These are phyloP conservation scores for Phytophthora chlamydospora DNA, from an alignment of 352 stramenopile species.

Conservation along the genomic window DNA sequence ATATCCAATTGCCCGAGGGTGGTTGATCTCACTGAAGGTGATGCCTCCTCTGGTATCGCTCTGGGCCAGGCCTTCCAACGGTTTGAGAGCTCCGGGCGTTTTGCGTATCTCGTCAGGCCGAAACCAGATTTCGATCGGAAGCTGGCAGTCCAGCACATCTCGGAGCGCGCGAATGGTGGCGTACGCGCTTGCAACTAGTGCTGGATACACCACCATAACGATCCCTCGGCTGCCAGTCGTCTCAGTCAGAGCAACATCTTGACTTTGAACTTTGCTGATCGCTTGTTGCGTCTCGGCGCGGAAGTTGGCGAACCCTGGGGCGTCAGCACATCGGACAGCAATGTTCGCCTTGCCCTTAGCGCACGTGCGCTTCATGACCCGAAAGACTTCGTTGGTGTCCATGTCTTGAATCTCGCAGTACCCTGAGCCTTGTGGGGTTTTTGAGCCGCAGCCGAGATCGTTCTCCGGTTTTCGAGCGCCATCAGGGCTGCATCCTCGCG, in stretches of 20 bases:
- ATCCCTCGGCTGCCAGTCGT: conserved; percentile 38
- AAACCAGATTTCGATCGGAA: conserved; percentile 71
- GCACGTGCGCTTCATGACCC: conserved; percentile 68
- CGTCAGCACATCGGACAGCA: conserved; percentile 49
- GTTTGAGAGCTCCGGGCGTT: conserved; percentile 9
- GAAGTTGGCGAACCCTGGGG: conserved; percentile 67
- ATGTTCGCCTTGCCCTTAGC: conserved; percentile 43
- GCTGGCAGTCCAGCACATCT: conserved; percentile 30
- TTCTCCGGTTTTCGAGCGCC: conserved; percentile 41
- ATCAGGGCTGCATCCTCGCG: conserved; percentile 41
- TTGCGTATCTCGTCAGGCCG: conserved; percentile 33
- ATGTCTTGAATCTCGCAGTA: conserved; percentile 68
- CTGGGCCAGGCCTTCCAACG: conserved; percentile 18
- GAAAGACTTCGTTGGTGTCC: conserved; percentile 51
- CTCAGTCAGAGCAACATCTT: background rate
- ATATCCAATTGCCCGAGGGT: conserved; percentile 36
- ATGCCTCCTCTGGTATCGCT: conserved; percentile 35
- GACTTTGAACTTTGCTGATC: background rate
- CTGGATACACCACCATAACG: conserved; percentile 66
- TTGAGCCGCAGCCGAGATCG: conserved; percentile 47
- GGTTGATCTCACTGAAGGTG: conserved; percentile 27
- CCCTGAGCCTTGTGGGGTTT: conserved; percentile 43
- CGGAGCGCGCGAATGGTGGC: conserved; percentile 54
- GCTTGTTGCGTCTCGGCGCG: conserved; percentile 10
- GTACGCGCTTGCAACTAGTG: conserved; percentile 66